Base-by-base conservation (phyloP, 2,329 filamentous ascomycete genomes). In the Aspergillus quadrilineatus region DNA sequence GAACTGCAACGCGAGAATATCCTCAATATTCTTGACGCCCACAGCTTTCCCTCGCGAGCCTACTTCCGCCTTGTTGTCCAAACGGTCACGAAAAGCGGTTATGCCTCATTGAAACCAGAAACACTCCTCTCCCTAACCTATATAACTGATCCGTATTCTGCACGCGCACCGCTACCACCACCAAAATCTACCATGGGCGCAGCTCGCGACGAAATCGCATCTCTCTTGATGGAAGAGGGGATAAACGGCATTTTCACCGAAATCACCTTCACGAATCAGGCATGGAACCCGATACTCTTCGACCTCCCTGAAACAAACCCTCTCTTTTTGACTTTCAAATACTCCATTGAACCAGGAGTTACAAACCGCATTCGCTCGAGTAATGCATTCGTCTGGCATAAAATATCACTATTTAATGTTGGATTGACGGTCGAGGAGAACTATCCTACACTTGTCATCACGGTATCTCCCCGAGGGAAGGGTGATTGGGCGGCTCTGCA, bases 221-320 rank as follows among this genome's bases (percentile, higher is more conserved):
- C 12, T 5, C 15, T 36, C 2, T 6, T 47, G n/a, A 34, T 0
- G 0, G 3, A 7, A 7, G 14, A 34, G 6, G 15, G 15, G 0
- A 47, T 47, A 4, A 9, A 7, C 4, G 12, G 17, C 8, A 1
- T 47, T 2, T 6, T 34, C 1, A 34, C 30, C 44, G 44, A 47
- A 34, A 32, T 47, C 44, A 4, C 34, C 44, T 47, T 47, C 29
- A 15, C 29, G 26, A 47, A 47, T 29, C 44, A 47, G 5, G 7
- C 10, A 3, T 47, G 32, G 14, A 28, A 34, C 2, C 44, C 44
- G 14, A 14, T 15, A 9, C n/a, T 32, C 2, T 36, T 47, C 29
- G 34, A 10, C 9, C 34, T n/a, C 12, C 34, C 34, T 12, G 34
- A 37, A 12, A 9, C 34, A 15, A 14, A 10, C 10, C 34, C 9